Base-by-base conservation (phyloP, 371 early-diverging fungal genomes). In the Mortierella sp. region DNA sequence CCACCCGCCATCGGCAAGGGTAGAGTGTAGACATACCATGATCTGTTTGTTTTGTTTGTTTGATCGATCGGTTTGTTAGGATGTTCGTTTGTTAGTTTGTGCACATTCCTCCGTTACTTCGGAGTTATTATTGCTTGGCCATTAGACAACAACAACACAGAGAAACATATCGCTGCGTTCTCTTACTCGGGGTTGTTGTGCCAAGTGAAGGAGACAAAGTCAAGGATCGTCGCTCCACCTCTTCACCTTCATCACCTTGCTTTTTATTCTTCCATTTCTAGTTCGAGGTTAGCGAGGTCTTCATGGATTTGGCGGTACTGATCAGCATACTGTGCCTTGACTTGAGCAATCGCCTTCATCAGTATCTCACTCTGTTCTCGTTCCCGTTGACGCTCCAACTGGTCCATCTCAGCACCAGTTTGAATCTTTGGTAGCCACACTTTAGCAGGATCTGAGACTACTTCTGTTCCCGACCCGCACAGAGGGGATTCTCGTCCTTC, bases 271-370 rank as follows among this genome's bases (percentile, higher is more conserved):
- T 31, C 16, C 14, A 3, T 31, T 0, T 63, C 63, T 0, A 63
- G 28, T 28, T 63, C 31, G 63, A 63, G 63, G 19, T 34, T 14
- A 0, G 63, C 34, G 19, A 63, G 63, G 6, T 34, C 63, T 16
- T 63, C 63, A 34, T 63, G 63, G 31, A 63, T 63, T 19, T 34
- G 63, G 2, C 63, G 63, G 19, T 63, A 63, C 63, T 63, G 63
- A 7, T 34, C 63, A 6, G 31, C 63, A 28, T 63, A 63, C 34
- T 63, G 63, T 4, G 63, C 63, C 19, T 63, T 63, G 14, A 63
- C 34, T 19, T 28, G 34, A 4, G 34, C 63, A 19, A 63, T 63
- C 34, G 63, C 63, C 63, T 63, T 63, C 63, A 63, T 5, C 16
- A 63, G 26, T 6, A 63, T 63, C 31, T 63, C 19, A 6, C 28